phyloP scores from a whole-genome alignment of 2,329 filamentous ascomycete genomes.

The Ceratocystis smalleyi region DNA sequence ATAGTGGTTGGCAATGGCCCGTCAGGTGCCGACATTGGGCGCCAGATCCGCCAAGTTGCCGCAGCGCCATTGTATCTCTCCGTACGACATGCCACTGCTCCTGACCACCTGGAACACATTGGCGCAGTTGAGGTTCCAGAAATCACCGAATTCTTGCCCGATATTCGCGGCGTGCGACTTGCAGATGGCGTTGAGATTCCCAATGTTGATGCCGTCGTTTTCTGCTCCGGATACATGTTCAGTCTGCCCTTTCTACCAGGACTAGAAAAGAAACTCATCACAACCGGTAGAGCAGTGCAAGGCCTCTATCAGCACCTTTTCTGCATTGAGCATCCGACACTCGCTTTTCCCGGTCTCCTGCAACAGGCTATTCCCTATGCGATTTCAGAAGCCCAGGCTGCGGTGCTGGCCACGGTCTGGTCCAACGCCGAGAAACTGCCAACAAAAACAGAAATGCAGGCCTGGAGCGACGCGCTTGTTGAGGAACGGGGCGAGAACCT shows the following conservation, averaged over 20 bases:
- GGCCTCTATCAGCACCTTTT: slow-evolving; percentile 70
- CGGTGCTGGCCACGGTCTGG: slow-evolving; percentile 63
- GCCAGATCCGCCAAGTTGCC: slow-evolving; percentile 53
- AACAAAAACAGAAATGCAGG: slow-evolving; percentile 43
- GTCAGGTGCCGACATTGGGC: slow-evolving; percentile 68
- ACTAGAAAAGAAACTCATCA: slow-evolving; percentile 39
- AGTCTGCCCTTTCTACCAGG: slow-evolving; percentile 55
- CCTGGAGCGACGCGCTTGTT: slow-evolving; percentile 52
- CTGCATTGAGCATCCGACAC: slow-evolving; percentile 56
- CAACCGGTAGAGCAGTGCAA: slow-evolving; percentile 52
- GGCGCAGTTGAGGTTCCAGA: slow-evolving; percentile 38
- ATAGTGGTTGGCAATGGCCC: slow-evolving; percentile 73
- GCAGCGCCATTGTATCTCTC: slow-evolving; percentile 47
- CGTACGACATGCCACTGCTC: slow-evolving; percentile 36
- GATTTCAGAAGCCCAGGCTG: slow-evolving; percentile 61
- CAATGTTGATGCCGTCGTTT: slow-evolving; percentile 61
- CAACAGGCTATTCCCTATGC: slow-evolving; percentile 84
- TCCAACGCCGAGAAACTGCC: slow-evolving; percentile 55
- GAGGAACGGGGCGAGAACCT: slow-evolving; percentile 28
- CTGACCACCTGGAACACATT: slow-evolving; percentile 30
- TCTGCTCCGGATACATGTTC: slow-evolving; percentile 83
- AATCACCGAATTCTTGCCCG: slow-evolving; percentile 41
- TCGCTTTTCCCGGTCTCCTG: slow-evolving; percentile 61
- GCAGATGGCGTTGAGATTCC: slow-evolving; percentile 47
- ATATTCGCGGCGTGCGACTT: slow-evolving; percentile 48